Base-by-base conservation (phyloP, 2,329 filamentous ascomycete species). In the Purpureocillium takamizusanense region DNA sequence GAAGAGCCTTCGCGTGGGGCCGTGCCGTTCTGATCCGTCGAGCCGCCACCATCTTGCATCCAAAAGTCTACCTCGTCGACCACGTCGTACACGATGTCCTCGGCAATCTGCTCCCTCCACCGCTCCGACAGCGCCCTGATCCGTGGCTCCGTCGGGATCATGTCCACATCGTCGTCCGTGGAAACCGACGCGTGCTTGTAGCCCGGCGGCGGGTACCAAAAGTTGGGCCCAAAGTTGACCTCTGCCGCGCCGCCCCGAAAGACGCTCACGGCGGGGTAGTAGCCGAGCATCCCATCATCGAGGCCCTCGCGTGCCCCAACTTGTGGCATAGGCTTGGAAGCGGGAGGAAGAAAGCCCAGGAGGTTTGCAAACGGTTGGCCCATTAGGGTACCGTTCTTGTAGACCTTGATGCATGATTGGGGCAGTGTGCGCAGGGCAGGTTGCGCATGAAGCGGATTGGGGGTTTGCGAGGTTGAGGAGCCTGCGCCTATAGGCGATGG, bases 31-130 rank as follows among this genome's bases (percentile, higher is more conserved):
- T 63, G 60, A 41, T 69, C 70, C 34, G 69, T 63, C 8, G 68
- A 64, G 43, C 65, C 66, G 8, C 67, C 69, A 17, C 72, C 73
- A 46, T 87, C 85, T 54, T 85, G 77, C 59, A 81, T 72, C 81
- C 78, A 94, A 63, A 86, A 92, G 64, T 94, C 88, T 35, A 94
- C 85, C 62, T 98, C 92, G 54, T 98, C 92, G 25, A 97, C 72
- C 38, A 98, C 75, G 59, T 98, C 92, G 57, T 88, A 95, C 23
- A 95, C 75, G 17, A 95, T 71, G 53, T 98, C 92, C 63, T 98
- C 92, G 12, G 83, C 88, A 44, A 98, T 89, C 65, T 97, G 90
- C 56, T 98, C 89, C 42, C 80, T 78, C 60, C 88, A 97, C 25
- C 92, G 77, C 44, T 94, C 85, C 7, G 78, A 75, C 16, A 95